These are phyloP conservation scores for Aspergillus steynii DNA, from an alignment of 495 filamentous ascomycete species.

Conservation along the genomic window DNA sequence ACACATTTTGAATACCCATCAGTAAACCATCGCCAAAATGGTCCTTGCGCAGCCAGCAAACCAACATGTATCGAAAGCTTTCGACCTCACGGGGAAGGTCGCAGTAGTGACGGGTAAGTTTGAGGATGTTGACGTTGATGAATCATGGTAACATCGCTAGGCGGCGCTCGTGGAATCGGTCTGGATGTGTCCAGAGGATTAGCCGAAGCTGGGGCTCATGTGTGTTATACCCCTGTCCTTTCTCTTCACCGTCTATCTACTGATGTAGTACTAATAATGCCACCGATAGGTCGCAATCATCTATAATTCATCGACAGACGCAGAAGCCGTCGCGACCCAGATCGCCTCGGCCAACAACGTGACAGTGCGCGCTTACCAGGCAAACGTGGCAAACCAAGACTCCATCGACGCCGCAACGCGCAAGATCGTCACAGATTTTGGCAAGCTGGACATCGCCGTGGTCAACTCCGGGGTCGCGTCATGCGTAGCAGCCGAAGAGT, in stretches of 20 bases:
- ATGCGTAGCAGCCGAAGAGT: slow-evolving; percentile 19
- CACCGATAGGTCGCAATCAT: slow-evolving; percentile 53
- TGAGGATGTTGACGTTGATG: neutral
- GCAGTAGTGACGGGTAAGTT: neutral
- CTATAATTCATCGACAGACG: slow-evolving; percentile 71
- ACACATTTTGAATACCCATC: too few relatives aligned
- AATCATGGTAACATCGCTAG: slow-evolving; percentile 21
- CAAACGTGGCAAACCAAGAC: slow-evolving; percentile 57
- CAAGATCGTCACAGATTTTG: slow-evolving; percentile 59
- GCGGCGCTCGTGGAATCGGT: slow-evolving; percentile 74
- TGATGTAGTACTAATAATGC: neutral
- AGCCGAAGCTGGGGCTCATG: slow-evolving; percentile 76
- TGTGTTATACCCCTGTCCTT: slow-evolving; percentile 29
- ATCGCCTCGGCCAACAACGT: slow-evolving; percentile 64
- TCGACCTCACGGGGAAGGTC: neutral
- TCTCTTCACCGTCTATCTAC: slow-evolving; percentile 16
- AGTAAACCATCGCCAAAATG: neutral
- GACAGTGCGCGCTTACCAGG: slow-evolving; percentile 63
- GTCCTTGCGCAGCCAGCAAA: neutral
- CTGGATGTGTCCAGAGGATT: slow-evolving; percentile 63
- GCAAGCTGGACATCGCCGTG: slow-evolving; percentile 69
- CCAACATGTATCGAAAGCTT: neutral
- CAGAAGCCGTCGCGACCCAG: slow-evolving; percentile 59
- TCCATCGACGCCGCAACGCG: slow-evolving; percentile 53
- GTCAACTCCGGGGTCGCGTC: slow-evolving; percentile 70